A percentile compares a stretch with the other conserved stretches of the same genome.
Evolutionary conservation across 2,329 filamentous ascomycete genomes (phyloP).

Genomic region (Alternaria tenuissima): DNA sequence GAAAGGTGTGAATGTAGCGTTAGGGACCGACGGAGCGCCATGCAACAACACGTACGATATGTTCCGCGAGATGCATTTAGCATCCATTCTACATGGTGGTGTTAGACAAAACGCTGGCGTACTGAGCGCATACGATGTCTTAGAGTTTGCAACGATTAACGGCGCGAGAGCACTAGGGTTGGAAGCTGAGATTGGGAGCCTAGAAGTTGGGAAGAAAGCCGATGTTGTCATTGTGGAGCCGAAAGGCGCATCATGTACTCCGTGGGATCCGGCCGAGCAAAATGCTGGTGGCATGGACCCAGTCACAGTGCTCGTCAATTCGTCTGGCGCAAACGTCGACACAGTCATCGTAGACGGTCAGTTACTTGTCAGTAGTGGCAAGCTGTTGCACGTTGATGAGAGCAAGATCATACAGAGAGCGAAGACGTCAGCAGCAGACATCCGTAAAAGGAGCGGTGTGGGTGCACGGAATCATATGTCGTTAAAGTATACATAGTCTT

Average conservation of each 20-base stretch:
- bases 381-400: conserved; percentile 20
- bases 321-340: conserved; percentile 25
- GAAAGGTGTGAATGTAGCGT: conserved; percentile 25
- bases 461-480: conserved; percentile 39
- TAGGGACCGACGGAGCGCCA: conserved; percentile 38
- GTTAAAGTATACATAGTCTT: conserved; percentile 18
- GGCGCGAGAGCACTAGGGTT: conserved; percentile 41
- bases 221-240: conserved; percentile 51
- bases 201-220: conserved; percentile 55
- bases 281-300: conserved; percentile 46
- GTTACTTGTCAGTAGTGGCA: conserved; percentile 21
- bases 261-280: conserved; percentile 49
- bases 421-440: conserved; percentile 19
- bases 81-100: conserved; percentile 30
- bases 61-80: conserved; percentile 40
- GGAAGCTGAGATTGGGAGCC: conserved; percentile 49
- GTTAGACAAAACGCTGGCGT: conserved; percentile 23
- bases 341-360: conserved; percentile 30
- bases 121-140: conserved; percentile 27
- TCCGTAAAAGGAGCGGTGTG: conserved; percentile 28
- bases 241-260: conserved; percentile 47
- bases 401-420: conserved; percentile 15
- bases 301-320: conserved; percentile 39
- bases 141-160: conserved; percentile 38
- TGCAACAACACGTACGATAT: conserved; percentile 45